A percentile compares a stretch with the other conserved stretches of the same genome.
These are phyloP conservation scores for Schwanniomyces pseudopolymorphus DNA, from an alignment of 805 yeast species.

Conservation along the genomic window DNA sequence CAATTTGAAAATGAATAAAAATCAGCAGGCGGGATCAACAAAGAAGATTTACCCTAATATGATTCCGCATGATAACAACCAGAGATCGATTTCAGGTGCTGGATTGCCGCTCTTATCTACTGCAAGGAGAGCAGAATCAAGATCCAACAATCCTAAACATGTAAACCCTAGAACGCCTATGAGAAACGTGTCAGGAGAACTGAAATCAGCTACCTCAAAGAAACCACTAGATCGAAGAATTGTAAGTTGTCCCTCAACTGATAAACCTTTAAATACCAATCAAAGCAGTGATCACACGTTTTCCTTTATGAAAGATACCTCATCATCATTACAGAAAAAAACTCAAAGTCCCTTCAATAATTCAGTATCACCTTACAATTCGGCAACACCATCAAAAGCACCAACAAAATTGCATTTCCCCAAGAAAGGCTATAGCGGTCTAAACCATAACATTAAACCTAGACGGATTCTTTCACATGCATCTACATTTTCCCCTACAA, in stretches of 20 bases:
- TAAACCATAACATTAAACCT: conserved; percentile 11
- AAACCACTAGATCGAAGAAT: conserved; percentile 11
- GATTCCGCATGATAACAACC: conserved; percentile 12
- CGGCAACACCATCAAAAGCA: conserved; percentile 2
- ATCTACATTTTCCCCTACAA: conserved; percentile 3
- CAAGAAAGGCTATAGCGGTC: conserved; percentile 8
- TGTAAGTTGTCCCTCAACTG: conserved; percentile 18
- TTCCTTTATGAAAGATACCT: conserved; percentile 42
- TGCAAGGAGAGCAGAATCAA: conserved; percentile 20
- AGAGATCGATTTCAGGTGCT: conserved; percentile 1
- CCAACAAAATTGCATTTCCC: background rate
- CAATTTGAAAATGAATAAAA: background rate
- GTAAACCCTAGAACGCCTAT: conserved; percentile 17
- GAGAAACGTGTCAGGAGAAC: conserved; percentile 9
- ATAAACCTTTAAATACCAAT: conserved; percentile 12
- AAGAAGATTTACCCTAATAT: conserved; percentile 20
- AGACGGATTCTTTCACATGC: conserved; percentile 12
- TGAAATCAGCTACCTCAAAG: conserved; percentile 13
- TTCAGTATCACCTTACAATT: background rate
- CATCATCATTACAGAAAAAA: conserved; percentile 37
- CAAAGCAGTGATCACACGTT: conserved; percentile 15
- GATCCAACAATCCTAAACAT: background rate
- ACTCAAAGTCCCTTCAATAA: conserved; percentile 10
- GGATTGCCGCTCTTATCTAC: conserved; percentile 12
- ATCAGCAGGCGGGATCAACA: background rate